These are phyloP conservation scores for Benincasa hispida DNA, from an alignment of 306 rosid genomes.

Conservation along the genomic window DNA sequence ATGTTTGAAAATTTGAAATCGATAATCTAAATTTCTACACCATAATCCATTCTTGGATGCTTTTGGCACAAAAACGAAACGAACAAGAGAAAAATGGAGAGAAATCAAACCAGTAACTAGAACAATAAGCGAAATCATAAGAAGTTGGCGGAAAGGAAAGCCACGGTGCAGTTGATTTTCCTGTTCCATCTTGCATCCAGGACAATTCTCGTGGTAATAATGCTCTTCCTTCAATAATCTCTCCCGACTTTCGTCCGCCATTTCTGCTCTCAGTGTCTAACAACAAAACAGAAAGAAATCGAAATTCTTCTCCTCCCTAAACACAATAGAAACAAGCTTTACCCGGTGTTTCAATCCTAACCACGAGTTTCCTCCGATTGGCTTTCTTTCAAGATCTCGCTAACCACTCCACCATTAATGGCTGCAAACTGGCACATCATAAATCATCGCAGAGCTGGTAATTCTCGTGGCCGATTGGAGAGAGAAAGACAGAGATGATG, in stretches of 20 bases:
- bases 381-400: background rate
- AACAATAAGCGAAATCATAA: constrained; percentile 35
- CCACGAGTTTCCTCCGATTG: background rate
- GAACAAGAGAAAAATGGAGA: background rate
- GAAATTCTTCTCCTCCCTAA: background rate
- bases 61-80: background rate
- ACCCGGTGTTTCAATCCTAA: background rate
- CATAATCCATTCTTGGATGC: background rate
- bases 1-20: background rate
- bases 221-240: constrained; percentile 33
- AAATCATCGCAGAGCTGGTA: background rate
- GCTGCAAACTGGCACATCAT: background rate
- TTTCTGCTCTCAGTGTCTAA: background rate
- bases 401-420: background rate
- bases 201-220: constrained; percentile 44
- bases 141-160: constrained; percentile 26
- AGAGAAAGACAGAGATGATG: background rate
- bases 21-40: background rate
- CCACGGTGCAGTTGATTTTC: constrained; percentile 28
- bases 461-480: background rate
- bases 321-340: background rate
- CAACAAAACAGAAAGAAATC: background rate
- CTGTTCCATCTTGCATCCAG: constrained; percentile 64
- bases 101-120: constrained; percentile 32
- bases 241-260: constrained; percentile 28